phyloP scores from a whole-genome alignment of 208 protist genomes.

The Trypanosoma lewisi region DNA sequence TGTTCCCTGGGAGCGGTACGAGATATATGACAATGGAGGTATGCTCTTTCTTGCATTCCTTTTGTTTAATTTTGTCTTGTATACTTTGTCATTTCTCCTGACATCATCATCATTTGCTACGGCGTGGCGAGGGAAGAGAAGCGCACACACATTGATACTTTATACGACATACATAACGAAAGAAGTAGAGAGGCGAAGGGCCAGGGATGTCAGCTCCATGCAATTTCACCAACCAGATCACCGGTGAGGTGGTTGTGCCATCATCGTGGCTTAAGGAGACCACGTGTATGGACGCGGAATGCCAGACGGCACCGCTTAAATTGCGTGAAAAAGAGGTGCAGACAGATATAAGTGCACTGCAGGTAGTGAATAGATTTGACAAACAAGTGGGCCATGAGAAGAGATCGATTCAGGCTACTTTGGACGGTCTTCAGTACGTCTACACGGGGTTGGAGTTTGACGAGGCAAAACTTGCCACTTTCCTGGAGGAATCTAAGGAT shows the following conservation, averaged over 20 bases:
- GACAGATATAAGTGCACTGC: conserved; percentile 64
- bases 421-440: conserved; percentile 82
- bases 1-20: background rate
- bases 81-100: background rate
- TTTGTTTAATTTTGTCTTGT: background rate
- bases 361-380: conserved; percentile 55
- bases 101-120: too few relatives aligned
- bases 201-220: conserved; percentile 43
- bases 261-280: conserved; percentile 61
- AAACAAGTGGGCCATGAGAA: conserved; percentile 58
- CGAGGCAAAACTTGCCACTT: conserved; percentile 53
- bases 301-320: conserved; percentile 52
- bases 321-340: conserved; percentile 46
- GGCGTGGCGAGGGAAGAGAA: background rate
- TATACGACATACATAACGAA: background rate
- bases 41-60: background rate
- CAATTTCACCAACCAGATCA: conserved; percentile 77
- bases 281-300: conserved; percentile 26
- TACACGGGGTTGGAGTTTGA: conserved; percentile 59
- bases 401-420: conserved; percentile 39
- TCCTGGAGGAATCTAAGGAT: conserved; percentile 54
- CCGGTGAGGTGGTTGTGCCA: conserved; percentile 64
- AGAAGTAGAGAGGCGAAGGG: background rate
- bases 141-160: conserved; percentile 1
- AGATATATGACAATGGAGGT: background rate